phyloP scores from a whole-genome alignment of 768 basidiomycete species.

The Inosperma sp. region DNA sequence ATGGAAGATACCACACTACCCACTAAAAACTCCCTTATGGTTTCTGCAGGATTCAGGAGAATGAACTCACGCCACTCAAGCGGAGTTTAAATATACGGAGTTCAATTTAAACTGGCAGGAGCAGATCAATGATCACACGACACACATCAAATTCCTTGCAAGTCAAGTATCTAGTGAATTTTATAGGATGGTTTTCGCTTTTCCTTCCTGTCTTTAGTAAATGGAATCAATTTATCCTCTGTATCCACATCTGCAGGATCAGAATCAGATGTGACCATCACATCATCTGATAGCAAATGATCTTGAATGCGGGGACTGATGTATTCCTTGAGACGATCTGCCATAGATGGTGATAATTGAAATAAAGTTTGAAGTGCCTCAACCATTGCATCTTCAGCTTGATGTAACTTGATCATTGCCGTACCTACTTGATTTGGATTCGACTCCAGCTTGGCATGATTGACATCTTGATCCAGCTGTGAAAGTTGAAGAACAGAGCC shows the following conservation, averaged over 20 bases:
- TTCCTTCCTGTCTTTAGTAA: background rate
- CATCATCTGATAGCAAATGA: background rate
- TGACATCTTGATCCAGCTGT: background rate
- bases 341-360: background rate
- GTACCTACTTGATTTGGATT: background rate
- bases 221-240: background rate
- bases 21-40: no score
- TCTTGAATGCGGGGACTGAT: conserved; percentile 7
- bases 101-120: no score
- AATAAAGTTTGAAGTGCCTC: conserved; percentile 7
- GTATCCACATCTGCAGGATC: background rate
- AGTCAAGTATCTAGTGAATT: background rate
- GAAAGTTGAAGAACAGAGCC: background rate
- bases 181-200: background rate
- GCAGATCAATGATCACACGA: no score
- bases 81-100: no score
- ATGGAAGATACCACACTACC: no score
- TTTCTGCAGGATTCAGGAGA: no score
- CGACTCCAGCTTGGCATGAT: background rate
- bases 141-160: background rate
- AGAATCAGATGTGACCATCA: background rate
- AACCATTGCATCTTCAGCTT: conserved; percentile 9
- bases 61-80: no score
- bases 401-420: conserved; percentile 9
- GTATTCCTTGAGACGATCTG: conserved; percentile 1